These are phyloP conservation scores for Casuarina equisetifolia DNA, from an alignment of 306 rosid species.

Conservation along the genomic window DNA sequence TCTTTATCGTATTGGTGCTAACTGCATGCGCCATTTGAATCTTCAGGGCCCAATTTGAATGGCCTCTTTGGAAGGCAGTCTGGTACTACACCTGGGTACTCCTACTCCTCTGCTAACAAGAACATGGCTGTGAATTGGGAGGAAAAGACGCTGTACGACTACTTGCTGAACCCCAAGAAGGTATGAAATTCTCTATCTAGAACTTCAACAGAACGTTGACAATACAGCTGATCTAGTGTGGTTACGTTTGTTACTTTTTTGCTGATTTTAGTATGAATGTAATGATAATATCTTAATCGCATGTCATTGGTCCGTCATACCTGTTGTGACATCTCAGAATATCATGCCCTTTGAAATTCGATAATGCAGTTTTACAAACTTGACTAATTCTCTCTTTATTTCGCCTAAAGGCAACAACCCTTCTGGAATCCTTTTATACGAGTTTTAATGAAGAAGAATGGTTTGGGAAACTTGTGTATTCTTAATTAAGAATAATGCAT, in stretches of 20 bases:
- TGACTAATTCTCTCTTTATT: not conserved
- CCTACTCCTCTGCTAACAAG: conserved; percentile 90
- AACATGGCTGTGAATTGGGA: conserved; percentile 91
- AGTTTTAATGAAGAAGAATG: too few relatives aligned
- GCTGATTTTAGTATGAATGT: not conserved
- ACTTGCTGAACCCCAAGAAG: conserved; percentile 93
- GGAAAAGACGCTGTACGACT: conserved; percentile 82
- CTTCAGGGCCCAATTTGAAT: conserved; percentile 85
- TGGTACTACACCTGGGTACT: conserved; percentile 86
- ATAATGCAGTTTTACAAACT: not conserved
- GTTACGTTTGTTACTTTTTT: not conserved
- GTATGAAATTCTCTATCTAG: conserved; percentile 28
- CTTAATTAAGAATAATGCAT: not conserved
- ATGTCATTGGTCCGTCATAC: not conserved
- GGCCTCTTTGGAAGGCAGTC: conserved; percentile 94
- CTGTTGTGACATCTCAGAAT: not conserved
- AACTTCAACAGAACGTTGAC: not conserved
- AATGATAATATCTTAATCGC: not conserved
- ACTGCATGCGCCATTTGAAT: not conserved
- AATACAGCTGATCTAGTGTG: not conserved
- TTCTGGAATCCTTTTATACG: not conserved
- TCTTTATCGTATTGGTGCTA: not conserved
- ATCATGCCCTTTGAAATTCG: not conserved
- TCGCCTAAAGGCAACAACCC: not conserved
- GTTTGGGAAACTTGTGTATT: not conserved